Conservation (phyloP, 1,284 basidiomycete species). For the Cutaneotrichosporon cavernicola region DNA sequence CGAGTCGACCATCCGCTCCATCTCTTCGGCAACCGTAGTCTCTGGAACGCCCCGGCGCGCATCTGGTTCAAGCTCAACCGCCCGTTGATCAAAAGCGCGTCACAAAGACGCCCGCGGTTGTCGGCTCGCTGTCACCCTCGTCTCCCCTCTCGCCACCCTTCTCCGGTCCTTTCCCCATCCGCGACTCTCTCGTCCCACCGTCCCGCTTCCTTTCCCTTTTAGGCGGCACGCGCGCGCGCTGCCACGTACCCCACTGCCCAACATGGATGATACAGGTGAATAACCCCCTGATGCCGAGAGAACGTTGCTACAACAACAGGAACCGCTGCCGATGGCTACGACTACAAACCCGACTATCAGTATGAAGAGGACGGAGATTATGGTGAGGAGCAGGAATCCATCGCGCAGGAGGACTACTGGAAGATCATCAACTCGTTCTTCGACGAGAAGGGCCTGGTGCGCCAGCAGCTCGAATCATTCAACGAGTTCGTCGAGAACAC, state of each 20-base stretch:
- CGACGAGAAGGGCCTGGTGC: constrained; percentile 93
- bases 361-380: constrained; percentile 30
- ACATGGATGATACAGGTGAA: constrained; percentile 49
- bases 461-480: constrained; percentile 97
- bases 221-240: neutral
- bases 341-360: constrained; percentile 39
- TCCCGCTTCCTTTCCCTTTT: neutral
- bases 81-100: constrained; percentile 4
- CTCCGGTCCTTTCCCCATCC: neutral
- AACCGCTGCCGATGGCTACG: constrained; percentile 35
- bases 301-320: constrained; percentile 32
- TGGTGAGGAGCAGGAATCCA: constrained; percentile 62
- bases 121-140: neutral
- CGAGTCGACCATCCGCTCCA: neutral
- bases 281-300: constrained; percentile 27
- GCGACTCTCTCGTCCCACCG: neutral
- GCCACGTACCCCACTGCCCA: constrained; percentile 15
- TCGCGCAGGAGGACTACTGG: constrained; percentile 94
- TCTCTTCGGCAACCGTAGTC: constrained; percentile 2
- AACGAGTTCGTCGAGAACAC: constrained; percentile 99
- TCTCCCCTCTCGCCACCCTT: neutral
- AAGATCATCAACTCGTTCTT: constrained; percentile 95
- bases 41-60: constrained; percentile 17
- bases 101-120: neutral
- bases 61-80: constrained; percentile 8